A percentile compares a stretch with the other conserved stretches of the same genome.
These are phyloP conservation scores for Suhomyces canberraensis DNA, from an alignment of 805 yeast species.

Conservation along the genomic window DNA sequence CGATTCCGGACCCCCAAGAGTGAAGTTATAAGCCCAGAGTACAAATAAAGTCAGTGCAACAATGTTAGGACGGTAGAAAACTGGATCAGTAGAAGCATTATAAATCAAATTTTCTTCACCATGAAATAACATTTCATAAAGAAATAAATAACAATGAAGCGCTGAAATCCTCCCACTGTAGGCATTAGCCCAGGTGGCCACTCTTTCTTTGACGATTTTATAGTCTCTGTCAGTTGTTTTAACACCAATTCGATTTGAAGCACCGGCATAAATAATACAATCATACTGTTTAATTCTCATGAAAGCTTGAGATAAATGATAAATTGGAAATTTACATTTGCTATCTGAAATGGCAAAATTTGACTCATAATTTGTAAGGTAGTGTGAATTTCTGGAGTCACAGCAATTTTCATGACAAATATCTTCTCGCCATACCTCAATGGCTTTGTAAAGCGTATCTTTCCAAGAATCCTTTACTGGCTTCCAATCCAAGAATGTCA, in stretches of 20 bases:
- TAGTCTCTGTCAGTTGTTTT: slow-evolving; percentile 10
- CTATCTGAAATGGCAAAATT: slow-evolving; percentile 1
- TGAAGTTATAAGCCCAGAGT: slow-evolving; percentile 4
- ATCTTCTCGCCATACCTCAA: slow-evolving; percentile 3
- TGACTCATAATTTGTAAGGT: neutral
- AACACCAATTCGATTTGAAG: slow-evolving; percentile 5
- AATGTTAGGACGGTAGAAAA: slow-evolving; percentile 4
- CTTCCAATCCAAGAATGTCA: slow-evolving; percentile 3
- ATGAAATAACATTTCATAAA: slow-evolving; percentile 3
- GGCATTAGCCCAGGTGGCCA: slow-evolving; percentile 3
- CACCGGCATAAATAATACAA: slow-evolving; percentile 6
- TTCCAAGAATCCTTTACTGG: slow-evolving; percentile 3
- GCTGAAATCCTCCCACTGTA: slow-evolving; percentile 2
- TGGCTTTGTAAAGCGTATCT: slow-evolving; percentile 2
- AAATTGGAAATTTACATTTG: slow-evolving; percentile 4
- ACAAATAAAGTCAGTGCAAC: slow-evolving; percentile 5
- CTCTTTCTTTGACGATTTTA: slow-evolving; percentile 1
- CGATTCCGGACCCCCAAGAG: slow-evolving; percentile 1
- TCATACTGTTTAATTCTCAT: slow-evolving; percentile 6
- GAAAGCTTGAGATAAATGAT: slow-evolving; percentile 4
- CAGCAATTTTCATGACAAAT: slow-evolving; percentile 5
- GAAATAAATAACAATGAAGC: slow-evolving; percentile 4
- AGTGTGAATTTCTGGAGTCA: slow-evolving; percentile 3
- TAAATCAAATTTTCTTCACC: neutral
- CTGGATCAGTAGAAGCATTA: slow-evolving; percentile 3